phyloP scores from a whole-genome alignment of 768 basidiomycete species.

The Omphalotus guepiniiformis region DNA sequence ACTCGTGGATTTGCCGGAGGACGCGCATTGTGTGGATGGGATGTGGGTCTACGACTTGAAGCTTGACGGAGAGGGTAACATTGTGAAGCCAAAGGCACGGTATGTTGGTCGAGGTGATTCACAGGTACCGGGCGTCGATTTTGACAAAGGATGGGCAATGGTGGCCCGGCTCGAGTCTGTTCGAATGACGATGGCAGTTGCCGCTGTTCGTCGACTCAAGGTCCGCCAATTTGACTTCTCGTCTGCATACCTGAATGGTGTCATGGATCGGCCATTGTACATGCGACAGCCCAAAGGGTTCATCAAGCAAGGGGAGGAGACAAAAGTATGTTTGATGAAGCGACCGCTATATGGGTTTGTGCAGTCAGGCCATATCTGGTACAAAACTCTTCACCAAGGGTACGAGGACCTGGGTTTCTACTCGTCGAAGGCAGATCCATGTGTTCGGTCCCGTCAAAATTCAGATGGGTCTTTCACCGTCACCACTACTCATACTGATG shows the following conservation, averaged over 20 bases:
- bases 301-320: conserved; percentile 8
- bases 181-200: conserved; percentile 13
- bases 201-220: not conserved
- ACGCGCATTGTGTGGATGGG: conserved; percentile 7
- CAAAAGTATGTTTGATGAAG: conserved; percentile 1
- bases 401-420: not conserved
- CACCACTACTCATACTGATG: not conserved
- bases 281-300: conserved; percentile 18
- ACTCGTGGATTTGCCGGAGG: not conserved
- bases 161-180: conserved; percentile 10
- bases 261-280: conserved; percentile 13
- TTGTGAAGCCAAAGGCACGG: not conserved
- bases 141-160: conserved; percentile 21
- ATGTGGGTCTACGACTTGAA: conserved; percentile 27
- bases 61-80: not conserved
- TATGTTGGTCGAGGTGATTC: not conserved
- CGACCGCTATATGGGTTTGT: conserved; percentile 2
- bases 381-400: not conserved
- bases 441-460: not conserved
- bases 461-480: conserved; percentile 17
- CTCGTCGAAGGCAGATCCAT: conserved; percentile 1
- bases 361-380: conserved; percentile 8
- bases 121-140: not conserved
- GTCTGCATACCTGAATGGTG: conserved; percentile 20
- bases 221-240: conserved; percentile 12